These are phyloP conservation scores for Glarea lozoyensis DNA, from an alignment of 495 filamentous ascomycete genomes.

Conservation along the genomic window DNA sequence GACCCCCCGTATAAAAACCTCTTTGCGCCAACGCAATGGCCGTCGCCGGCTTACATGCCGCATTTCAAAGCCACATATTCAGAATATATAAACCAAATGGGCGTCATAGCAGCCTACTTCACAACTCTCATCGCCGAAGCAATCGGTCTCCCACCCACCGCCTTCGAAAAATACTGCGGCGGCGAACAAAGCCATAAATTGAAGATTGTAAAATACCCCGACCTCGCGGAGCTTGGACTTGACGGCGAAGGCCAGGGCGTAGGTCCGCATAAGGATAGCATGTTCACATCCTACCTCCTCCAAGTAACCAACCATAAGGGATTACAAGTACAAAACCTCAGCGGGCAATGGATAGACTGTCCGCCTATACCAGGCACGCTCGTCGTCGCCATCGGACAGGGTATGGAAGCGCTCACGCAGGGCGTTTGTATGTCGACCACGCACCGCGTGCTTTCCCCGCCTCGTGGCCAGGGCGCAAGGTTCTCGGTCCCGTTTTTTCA, in stretches of 20 bases:
- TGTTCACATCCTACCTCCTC: constrained; percentile 78
- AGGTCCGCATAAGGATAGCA: constrained; percentile 90
- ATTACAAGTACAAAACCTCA: constrained; percentile 82
- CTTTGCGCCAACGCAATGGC: constrained; percentile 87
- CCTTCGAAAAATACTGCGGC: constrained; percentile 81
- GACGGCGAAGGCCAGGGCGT: constrained; percentile 57
- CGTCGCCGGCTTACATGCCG: constrained; percentile 55
- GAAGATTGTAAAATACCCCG: constrained; percentile 87
- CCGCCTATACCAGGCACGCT: constrained; percentile 53
- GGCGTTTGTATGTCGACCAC: constrained; percentile 84
- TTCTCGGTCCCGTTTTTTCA: constrained; percentile 91
- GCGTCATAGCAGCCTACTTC: constrained; percentile 61
- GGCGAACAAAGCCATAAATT: constrained; percentile 76
- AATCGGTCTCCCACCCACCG: constrained; percentile 59
- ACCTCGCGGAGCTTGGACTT: constrained; percentile 39
- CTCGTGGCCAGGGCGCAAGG: constrained; percentile 57
- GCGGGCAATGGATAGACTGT: constrained; percentile 73
- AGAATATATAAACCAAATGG: constrained; percentile 69
- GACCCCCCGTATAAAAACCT: constrained; percentile 75
- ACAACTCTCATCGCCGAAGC: constrained; percentile 82
- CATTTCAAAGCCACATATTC: constrained; percentile 61
- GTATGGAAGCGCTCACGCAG: constrained; percentile 80
- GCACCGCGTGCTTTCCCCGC: constrained; percentile 67
- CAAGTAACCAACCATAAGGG: constrained; percentile 75
- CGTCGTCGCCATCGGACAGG: constrained; percentile 90